Conservation (phyloP, 371 early-diverging fungal genomes). For the Mortierella sp. region DNA sequence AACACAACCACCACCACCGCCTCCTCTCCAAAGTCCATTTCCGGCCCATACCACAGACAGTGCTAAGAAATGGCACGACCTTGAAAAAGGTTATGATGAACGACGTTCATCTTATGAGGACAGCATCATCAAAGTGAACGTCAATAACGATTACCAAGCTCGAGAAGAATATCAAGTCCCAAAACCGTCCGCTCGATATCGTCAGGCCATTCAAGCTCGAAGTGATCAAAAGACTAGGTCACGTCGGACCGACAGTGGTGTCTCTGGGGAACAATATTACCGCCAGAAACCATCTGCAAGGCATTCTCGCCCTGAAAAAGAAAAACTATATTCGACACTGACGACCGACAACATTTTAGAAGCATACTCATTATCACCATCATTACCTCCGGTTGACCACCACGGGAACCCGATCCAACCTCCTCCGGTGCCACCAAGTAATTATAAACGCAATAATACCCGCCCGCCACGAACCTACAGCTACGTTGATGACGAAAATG, state of each 20-base stretch:
- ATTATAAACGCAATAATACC: background rate
- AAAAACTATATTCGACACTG: background rate
- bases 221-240: too few relatives aligned
- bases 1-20: background rate
- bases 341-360: constrained; percentile 1
- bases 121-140: background rate
- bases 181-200: too few relatives aligned
- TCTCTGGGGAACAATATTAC: too few relatives aligned
- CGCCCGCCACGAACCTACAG: background rate
- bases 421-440: background rate
- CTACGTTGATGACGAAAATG: background rate
- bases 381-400: background rate
- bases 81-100: background rate
- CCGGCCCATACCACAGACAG: background rate
- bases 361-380: background rate
- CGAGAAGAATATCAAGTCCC: background rate
- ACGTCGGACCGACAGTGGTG: too few relatives aligned
- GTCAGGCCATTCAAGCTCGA: too few relatives aligned
- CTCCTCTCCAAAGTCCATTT: background rate
- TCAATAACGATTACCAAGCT: background rate
- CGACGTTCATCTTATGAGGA: background rate
- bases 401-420: background rate
- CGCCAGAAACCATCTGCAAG: too few relatives aligned
- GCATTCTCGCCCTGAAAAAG: background rate
- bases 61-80: background rate